A percentile compares a stretch with the other conserved stretches of the same genome.
phyloP scores from a whole-genome alignment of 2,329 filamentous ascomycete genomes.

The Aspergillus melleus region DNA sequence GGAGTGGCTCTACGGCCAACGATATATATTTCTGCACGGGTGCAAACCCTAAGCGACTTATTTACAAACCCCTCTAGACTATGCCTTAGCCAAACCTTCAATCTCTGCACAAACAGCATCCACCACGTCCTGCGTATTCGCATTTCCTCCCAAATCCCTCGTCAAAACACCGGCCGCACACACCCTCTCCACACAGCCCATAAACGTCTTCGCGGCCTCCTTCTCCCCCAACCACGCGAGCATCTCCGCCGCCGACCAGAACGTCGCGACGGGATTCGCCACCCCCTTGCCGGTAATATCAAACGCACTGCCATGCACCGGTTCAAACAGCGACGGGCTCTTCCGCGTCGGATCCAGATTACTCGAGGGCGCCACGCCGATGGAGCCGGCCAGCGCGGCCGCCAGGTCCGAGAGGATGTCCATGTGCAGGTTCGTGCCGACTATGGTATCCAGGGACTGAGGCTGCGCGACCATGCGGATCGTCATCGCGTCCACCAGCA shows the following conservation, averaged over 20 bases:
- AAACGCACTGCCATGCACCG: slow-evolving; percentile 63
- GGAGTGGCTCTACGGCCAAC: too few relatives aligned
- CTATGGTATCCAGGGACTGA: slow-evolving; percentile 52
- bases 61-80: too few relatives aligned
- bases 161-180: slow-evolving; percentile 56
- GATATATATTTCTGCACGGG: too few relatives aligned
- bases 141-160: slow-evolving; percentile 58
- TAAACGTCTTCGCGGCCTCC: slow-evolving; percentile 56
- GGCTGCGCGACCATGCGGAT: slow-evolving; percentile 55
- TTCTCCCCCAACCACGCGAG: slow-evolving; percentile 61
- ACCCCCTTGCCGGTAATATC: slow-evolving; percentile 63
- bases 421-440: slow-evolving; percentile 57
- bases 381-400: slow-evolving; percentile 66
- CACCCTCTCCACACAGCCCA: slow-evolving; percentile 61
- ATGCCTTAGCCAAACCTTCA: slow-evolving; percentile 24
- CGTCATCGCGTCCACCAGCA: slow-evolving; percentile 60
- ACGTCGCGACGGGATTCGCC: slow-evolving; percentile 64
- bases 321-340: slow-evolving; percentile 63
- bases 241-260: slow-evolving; percentile 71
- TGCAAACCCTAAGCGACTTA: too few relatives aligned
- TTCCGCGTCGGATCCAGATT: slow-evolving; percentile 65
- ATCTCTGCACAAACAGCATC: slow-evolving; percentile 56
- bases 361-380: slow-evolving; percentile 68
- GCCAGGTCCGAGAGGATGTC: slow-evolving; percentile 70
- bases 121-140: slow-evolving; percentile 58